Base-by-base conservation (phyloP, 1,284 basidiomycete genomes). In the Trichosporon sp. region DNA sequence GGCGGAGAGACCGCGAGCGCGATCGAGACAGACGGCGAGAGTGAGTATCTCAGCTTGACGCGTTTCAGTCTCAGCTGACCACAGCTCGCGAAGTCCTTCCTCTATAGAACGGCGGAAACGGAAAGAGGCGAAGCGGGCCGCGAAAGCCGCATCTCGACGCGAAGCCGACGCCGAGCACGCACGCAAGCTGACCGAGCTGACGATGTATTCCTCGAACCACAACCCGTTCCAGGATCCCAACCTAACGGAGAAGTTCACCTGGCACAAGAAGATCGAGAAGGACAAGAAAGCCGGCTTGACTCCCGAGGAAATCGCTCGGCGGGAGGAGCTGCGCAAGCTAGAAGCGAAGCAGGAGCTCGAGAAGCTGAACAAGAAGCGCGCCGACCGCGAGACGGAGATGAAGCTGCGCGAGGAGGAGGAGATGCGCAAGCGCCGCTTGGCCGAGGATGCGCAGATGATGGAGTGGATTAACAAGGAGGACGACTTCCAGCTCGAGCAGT, bases 191-290 rank as follows among this genome's bases (percentile, higher is more conserved):
- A 92, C 92, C 7, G 80, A 81, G 66, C 84, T 95, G 44, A 92
- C 91, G 70, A 88, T 94, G 67, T 98, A 98, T 83, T 94, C 92
- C 71, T 91, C 92, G 40, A 88, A 88, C 7, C 91, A 94, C 83
- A 99, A 99, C 75, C 95, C 95, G 0, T 99, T 99, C 84, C 91
- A 97, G 80, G 95, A 99, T 75, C 88, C 92, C 67, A 97, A 97
- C 78, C 86, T 98, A 29, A 89, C 88, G 23, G 91, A 97, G 74
- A 91, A 93, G 77, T 99, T 99, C 80, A 87, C 89, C 65, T 99
- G 96, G 96, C 91, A 93, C 80, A 99, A 99, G 84, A 99, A 99
- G 83, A 86, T 88, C 36, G 95, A 99, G 77, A 93, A 93, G 82
- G 96, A 99, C 78, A 86, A 87, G 74, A 97, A 95, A 79, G 82